Base-by-base conservation (phyloP, 257 asterid genomes). In the Lantana camara region DNA sequence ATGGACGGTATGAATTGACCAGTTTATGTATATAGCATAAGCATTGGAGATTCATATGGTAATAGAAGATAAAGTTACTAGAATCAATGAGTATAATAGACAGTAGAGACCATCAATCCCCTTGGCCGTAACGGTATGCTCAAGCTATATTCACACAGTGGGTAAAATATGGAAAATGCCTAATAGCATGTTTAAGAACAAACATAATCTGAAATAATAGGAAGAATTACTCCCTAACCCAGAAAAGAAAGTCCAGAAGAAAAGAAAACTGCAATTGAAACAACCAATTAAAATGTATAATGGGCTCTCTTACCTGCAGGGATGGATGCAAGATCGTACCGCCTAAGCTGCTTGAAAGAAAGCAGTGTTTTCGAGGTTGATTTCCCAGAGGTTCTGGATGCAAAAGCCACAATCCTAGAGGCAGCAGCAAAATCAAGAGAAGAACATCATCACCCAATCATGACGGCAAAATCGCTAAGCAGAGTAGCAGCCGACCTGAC, bases 401-500 rank as follows among this genome's bases (percentile, higher is more conserved):
- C 79, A 69, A 92, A 92, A 82, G 70, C 89, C 80, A 71, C 83
- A 17, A 81, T 89, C 60, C 69, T 92, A 50, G 88, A 92, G 52
- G 90, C 88, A 50, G 96, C 98, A 61, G 75, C 54, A 51, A 73
- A 73, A 57, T 79, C 95, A 64, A 77, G 66, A 52, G 72, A 79
- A 5, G 78, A 80, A 55, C 71, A 77, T 57, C 91, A 89, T 57
- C 85, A 74, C 38, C 91, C 82, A 50, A 65, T 27, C 30, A 55
- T 87, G 81, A 87, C 75, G 24, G 94, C 96, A 64, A 89, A 89
- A 78, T 86, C 96, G 51, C 21, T 92, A 64, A 83, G 62, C 64
- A 81, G 96, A 87, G 96, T 89, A 58, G 92, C 95, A 52, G 98
- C 98, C 16, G 98, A 92, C 79, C 80, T 92, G 52, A 77, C 84